A percentile compares a stretch with the other conserved stretches of the same genome.
Evolutionary conservation across 768 basidiomycete species (phyloP).

Genomic region (Lenzites betulinus): DNA sequence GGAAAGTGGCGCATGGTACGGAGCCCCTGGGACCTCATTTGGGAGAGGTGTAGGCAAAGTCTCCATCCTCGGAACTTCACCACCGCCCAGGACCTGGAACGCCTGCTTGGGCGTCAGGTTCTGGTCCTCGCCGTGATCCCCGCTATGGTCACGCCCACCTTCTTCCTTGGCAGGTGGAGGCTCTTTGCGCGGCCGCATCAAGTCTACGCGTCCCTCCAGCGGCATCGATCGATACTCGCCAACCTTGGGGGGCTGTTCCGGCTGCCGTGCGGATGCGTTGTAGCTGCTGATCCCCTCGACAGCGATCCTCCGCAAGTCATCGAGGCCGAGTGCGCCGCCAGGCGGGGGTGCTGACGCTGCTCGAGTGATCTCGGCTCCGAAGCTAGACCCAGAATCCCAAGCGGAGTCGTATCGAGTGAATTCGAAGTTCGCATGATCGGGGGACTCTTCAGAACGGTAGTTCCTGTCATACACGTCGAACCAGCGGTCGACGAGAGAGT

Average conservation of each 20-base stretch:
- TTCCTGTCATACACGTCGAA: conserved; percentile 87
- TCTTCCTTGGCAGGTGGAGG: conserved; percentile 4
- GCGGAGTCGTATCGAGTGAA: conserved; percentile 68
- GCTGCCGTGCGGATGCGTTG: conserved; percentile 10
- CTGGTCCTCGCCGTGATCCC: conserved; percentile 10
- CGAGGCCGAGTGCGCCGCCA: conserved; percentile 52
- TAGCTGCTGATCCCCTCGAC: conserved; percentile 51
- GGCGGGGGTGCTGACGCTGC: conserved; percentile 27
- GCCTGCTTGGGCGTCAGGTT: conserved; percentile 22
- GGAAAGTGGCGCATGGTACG: conserved; percentile 38
- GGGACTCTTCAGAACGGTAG: conserved; percentile 61
- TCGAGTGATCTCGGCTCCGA: conserved; percentile 34
- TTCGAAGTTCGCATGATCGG: conserved; percentile 53
- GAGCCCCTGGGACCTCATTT: conserved; percentile 64
- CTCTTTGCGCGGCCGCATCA: conserved; percentile 62
- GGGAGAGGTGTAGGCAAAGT: conserved; percentile 63
- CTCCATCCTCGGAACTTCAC: conserved; percentile 39
- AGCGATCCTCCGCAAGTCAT: conserved; percentile 63
- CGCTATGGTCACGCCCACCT: not conserved
- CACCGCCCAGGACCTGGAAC: conserved; percentile 12
- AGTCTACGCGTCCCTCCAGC: conserved; percentile 83
- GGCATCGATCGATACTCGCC: conserved; percentile 84
- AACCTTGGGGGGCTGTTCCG: conserved; percentile 39
- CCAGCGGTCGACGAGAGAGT: conserved; percentile 87
- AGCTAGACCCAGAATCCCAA: conserved; percentile 60